Base-by-base conservation (phyloP, 306 rosid genomes). In the Gynostemma pentaphyllum region DNA sequence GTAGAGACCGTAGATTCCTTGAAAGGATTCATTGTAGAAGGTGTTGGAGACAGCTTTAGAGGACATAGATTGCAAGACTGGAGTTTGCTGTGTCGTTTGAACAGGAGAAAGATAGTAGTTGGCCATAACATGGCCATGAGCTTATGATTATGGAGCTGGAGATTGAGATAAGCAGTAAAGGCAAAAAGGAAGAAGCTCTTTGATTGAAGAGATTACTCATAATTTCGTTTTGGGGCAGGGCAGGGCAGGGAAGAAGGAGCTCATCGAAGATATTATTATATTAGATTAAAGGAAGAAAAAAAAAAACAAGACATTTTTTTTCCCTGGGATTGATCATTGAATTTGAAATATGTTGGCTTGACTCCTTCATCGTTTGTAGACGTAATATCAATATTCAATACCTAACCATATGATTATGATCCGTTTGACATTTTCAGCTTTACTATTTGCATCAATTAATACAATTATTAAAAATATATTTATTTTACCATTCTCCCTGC, bases 1-100 rank as follows among this genome's bases (percentile, higher is more conserved):
- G 32, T 45, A 70, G 46, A 70, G 74, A n/a, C 68, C 68, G 15
- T 70, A 52, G 44, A 60, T 12, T 15, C 60, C 67, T 2, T 59
- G 48, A 2, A 23, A 46, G 27, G 61, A 18, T 16, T 70, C 68
- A 15, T 40, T 70, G 44, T 37, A 39, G 37, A 70, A 70, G 34
- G 40, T 61, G 42, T 39, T 29, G 46, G 45, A 14, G 34, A 14
- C 9, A 48, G 68, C 74, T 26, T 40, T 62, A 21, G 65, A 59
- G 46, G 68, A 11, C 27, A 70, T n/a, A n/a, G n/a, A n/a, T n/a
- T n/a, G n/a, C n/a, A n/a, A 55, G 62, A 41, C 22, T 22, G 29
- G 46, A 1, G 29, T 48, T 30, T 4, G 27, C 42, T 11, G 29
- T 39, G 15, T 24, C 9, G 45, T 28, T 30, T 23, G 67, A 61